Base-by-base conservation (phyloP, 768 basidiomycete species). In the Russula brevipes region DNA sequence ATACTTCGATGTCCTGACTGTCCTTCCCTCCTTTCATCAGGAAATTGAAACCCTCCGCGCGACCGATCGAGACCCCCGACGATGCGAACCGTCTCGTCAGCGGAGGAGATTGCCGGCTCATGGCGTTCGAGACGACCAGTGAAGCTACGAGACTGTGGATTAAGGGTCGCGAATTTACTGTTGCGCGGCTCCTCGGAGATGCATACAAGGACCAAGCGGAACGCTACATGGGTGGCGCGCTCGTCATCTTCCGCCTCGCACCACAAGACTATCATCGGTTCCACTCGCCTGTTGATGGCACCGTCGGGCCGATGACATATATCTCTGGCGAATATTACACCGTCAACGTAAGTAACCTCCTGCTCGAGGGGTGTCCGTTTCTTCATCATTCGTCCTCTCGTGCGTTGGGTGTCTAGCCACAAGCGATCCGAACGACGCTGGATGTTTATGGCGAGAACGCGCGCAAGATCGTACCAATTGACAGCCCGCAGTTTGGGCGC, bases 221-320 rank as follows among this genome's bases (percentile, higher is more conserved):
- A 5, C 80, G 81, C 44, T 98, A 89, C 70, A 75, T 77, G 1
- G 91, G 90, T 9, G 96, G 97, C 5, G 86, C 89, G 0, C 70
- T 99, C 55, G 91, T 82, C 9, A 97, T 97, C 60, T 98, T 98
- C 76, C 80, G 95, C 17, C 78, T 97, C 19, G 94, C 94, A 1
- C 94, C 94, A 0, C 90, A 95, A 75, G 95, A 98, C 69, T 98
- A 98, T 70, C 95, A 98, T 74, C 88, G 95, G 1, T 97, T 94
- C 81, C 91, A 92, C 72, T 84, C 84, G 0, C 91, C 92, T 0
- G 89, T 95, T 24, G 90, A 91, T 64, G 94, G 94, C 0, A 83
- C 73, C 42, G 83, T 98, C 35, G 95, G 94, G 17, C 78, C 78
- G 39, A 92, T 94, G 85, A 85, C 83, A 6, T 82, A 89, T 70